A percentile compares a stretch with the other conserved stretches of the same genome.
phyloP scores from a whole-genome alignment of 2,329 filamentous ascomycete genomes.

The Chaetomium olivaceum region DNA sequence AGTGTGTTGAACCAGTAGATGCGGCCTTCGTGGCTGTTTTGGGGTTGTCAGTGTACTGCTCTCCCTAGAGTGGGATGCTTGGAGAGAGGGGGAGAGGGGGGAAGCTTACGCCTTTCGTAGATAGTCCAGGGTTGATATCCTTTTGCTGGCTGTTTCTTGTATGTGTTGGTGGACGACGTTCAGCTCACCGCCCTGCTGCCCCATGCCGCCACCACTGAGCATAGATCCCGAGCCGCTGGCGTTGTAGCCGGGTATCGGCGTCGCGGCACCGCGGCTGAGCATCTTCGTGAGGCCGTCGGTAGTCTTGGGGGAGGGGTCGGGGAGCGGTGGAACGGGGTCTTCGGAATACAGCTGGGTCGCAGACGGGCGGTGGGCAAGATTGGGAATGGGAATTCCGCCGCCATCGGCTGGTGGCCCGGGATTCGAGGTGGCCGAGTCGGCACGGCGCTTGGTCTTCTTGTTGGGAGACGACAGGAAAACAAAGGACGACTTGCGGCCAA shows the following conservation, averaged over 20 bases:
- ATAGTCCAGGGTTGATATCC: constrained; percentile 93
- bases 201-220: constrained; percentile 28
- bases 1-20: constrained; percentile 99
- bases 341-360: constrained; percentile 35
- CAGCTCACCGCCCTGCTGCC: constrained; percentile 47
- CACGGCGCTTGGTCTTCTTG: constrained; percentile 41
- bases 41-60: constrained; percentile 14
- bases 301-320: constrained; percentile 41
- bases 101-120: constrained; percentile 79
- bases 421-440: constrained; percentile 46
- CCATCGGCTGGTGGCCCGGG: constrained; percentile 32
- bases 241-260: constrained; percentile 36
- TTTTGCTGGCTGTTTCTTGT: constrained; percentile 83
- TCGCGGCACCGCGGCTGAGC: constrained; percentile 46
- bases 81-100: not conserved
- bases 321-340: constrained; percentile 52
- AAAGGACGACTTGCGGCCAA: constrained; percentile 54
- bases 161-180: constrained; percentile 62
- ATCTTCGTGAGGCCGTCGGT: constrained; percentile 47
- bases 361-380: constrained; percentile 9
- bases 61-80: too few species aligned
- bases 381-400: not conserved
- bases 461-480: constrained; percentile 44
- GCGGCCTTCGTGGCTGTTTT: constrained; percentile 82
- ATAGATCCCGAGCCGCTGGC: constrained; percentile 34